Evolutionary conservation across 148 eudicot genomes (phyloP), one percentile per base, ranked within the genome.

Genomic region (Chenopodium quinoa): DNA sequence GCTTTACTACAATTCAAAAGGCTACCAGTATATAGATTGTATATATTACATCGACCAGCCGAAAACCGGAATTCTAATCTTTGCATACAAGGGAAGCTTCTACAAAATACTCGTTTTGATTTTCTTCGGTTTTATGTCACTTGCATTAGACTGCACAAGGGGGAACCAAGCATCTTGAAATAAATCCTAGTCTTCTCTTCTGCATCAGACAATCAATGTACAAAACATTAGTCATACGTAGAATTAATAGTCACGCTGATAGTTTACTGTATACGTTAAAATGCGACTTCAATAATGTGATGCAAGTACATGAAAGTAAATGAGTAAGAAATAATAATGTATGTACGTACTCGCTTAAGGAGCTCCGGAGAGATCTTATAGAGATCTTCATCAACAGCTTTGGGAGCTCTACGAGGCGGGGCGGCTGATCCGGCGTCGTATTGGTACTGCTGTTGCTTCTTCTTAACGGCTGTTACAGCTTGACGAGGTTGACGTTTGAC

Each of bases 301-400:
- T 40, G 44, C 44, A 40, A 40, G 44, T 40, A 40, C 44, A 6
- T 40, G 7, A 40, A 40, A 48, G 52, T 48, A 48, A 48, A 48
- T 0, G 52, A 48, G 52, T 48, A 47, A 47, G 40, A 47, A 10
- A 47, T 47, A 48, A 9, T 48, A 50, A 12, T 27, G 27, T 27
- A 27, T 27, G 16, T 9, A 40, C 71, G 25, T 85, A 91, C 92
- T 77, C 89, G 86, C 23, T 88, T 83, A 71, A 93, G 89, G 44
- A 93, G 94, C 60, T 91, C 86, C 9, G 93, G 89, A 13, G 97
- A 91, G 46, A 93, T 91, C 81, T 91, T 89, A 85, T 93, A 93
- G 52, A 93, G 94, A 85, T 93, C 97, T 86, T 91, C 94, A 64
- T 93, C 97, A 11, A 93, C 93, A 1, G 97, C 87, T 75, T 83